Evolutionary conservation across 2,329 filamentous ascomycete genomes (phyloP).

Genomic region (Pseudogymnoascus verrucosus): DNA sequence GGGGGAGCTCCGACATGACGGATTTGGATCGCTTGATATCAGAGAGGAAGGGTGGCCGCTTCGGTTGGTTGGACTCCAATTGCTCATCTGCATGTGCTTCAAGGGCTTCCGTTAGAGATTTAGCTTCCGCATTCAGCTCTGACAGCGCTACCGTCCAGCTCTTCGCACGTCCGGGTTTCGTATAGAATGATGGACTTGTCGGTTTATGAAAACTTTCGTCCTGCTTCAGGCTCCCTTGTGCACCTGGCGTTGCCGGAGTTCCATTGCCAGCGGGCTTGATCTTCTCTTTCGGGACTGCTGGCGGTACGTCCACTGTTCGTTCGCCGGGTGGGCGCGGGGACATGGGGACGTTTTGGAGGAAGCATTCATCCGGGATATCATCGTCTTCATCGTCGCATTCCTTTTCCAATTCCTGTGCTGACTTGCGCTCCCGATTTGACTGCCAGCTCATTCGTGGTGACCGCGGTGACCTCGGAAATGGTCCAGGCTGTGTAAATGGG

Average conservation of each 20-base stretch:
- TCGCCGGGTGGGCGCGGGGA: slow-evolving; percentile 60
- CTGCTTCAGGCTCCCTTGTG: slow-evolving; percentile 52
- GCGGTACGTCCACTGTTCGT: slow-evolving; percentile 44
- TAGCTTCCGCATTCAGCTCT: slow-evolving; percentile 64
- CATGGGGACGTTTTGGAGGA: slow-evolving; percentile 75
- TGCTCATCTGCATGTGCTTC: slow-evolving; percentile 67
- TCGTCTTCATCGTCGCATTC: slow-evolving; percentile 74
- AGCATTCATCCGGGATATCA: slow-evolving; percentile 68
- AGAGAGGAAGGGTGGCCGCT: slow-evolving; percentile 25
- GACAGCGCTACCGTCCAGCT: slow-evolving; percentile 68
- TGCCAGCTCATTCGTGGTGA: slow-evolving; percentile 63
- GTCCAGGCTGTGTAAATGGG: slow-evolving; percentile 17
- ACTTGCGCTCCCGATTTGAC: slow-evolving; percentile 55
- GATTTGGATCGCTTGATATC: slow-evolving; percentile 49
- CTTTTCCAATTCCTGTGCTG: slow-evolving; percentile 61
- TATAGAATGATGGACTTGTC: slow-evolving; percentile 4
- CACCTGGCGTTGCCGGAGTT: slow-evolving; percentile 50
- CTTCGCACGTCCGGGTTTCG: slow-evolving; percentile 44
- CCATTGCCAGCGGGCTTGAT: slow-evolving; percentile 44
- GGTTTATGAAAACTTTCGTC: slow-evolving; percentile 24
- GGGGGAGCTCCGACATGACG: slow-evolving; percentile 59
- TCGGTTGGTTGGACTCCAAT: slow-evolving; percentile 35
- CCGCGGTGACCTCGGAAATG: slow-evolving; percentile 21
- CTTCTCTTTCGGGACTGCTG: slow-evolving; percentile 33
- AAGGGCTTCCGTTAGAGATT: slow-evolving; percentile 68